Percentiles rank a stretch among this genome's conserved stretches.
These are phyloP conservation scores for Platanus orientalis DNA, from an alignment of 164 flowering plant genomes.

Conservation along the genomic window DNA sequence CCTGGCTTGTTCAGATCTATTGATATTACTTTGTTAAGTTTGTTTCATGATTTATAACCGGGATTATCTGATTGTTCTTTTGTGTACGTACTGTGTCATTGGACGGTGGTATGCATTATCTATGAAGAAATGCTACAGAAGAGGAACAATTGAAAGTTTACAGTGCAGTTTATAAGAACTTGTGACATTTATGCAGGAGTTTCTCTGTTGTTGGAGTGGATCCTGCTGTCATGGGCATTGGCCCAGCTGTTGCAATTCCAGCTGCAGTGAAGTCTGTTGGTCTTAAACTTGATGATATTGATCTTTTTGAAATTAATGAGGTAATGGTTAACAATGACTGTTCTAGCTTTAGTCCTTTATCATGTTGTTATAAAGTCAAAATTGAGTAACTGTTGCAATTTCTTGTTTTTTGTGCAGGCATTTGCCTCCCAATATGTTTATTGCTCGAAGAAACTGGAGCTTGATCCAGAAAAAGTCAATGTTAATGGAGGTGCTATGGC, in stretches of 20 bases:
- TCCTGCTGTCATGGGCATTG: conserved; percentile 91
- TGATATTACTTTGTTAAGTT: too few species aligned
- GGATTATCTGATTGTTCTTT: too few species aligned
- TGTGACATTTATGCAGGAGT: conserved; percentile 44
- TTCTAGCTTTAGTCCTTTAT: neutral
- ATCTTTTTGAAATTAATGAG: conserved; percentile 97
- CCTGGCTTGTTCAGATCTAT: too few species aligned
- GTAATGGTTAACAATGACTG: conserved; percentile 26
- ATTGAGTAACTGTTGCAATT: neutral
- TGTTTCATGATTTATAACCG: too few species aligned
- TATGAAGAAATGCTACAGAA: too few species aligned
- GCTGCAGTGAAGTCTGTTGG: conserved; percentile 94
- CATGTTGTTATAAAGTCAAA: neutral
- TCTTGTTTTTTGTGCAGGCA: conserved; percentile 42
- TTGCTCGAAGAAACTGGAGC: conserved; percentile 76
- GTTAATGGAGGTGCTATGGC: conserved; percentile 99
- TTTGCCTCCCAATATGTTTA: conserved; percentile 94
- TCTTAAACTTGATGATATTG: conserved; percentile 77
- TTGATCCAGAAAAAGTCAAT: conserved; percentile 88
- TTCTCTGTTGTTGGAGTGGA: conserved; percentile 96
- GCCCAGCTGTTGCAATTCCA: conserved; percentile 98
- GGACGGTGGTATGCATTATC: too few species aligned
- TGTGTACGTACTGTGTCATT: too few species aligned
- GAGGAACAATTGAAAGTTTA: too few species aligned
- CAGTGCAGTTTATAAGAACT: neutral